Evolutionary conservation across 345 rosid species (phyloP).

Genomic region (Salix brachista): DNA sequence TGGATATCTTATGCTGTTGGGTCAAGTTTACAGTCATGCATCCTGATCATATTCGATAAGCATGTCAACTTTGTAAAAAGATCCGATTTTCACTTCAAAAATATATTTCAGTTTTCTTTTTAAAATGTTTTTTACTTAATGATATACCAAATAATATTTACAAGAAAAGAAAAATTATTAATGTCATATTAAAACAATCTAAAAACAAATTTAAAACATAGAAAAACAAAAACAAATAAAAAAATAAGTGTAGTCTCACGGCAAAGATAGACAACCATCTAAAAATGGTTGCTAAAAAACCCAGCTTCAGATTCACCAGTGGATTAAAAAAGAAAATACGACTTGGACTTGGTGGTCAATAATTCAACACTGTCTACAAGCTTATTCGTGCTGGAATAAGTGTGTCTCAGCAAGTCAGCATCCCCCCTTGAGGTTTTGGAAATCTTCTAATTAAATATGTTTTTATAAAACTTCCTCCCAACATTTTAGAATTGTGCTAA

Average conservation of each 20-base stretch:
- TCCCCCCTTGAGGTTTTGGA: too few relatives aligned
- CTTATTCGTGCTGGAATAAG: neutral
- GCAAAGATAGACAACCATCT: too few relatives aligned
- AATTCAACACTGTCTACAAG: neutral
- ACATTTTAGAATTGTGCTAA: neutral
- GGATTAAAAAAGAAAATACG: neutral
- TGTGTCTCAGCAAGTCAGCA: too few relatives aligned
- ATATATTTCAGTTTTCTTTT: too few relatives aligned
- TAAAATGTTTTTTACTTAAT: too few relatives aligned
- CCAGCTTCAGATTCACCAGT: neutral
- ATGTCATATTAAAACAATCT: too few relatives aligned
- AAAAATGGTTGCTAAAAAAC: neutral
- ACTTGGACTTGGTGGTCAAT: neutral
- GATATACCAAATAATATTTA: too few relatives aligned
- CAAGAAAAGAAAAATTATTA: too few relatives aligned
- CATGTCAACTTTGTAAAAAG: neutral
- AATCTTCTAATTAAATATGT: too few relatives aligned
- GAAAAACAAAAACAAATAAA: too few relatives aligned
- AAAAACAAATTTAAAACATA: too few relatives aligned
- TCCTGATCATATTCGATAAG: neutral
- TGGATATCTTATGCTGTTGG: neutral
- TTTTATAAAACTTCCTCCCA: neutral
- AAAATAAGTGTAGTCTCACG: too few relatives aligned
- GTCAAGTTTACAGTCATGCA: neutral
- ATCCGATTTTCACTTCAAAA: neutral